Evolutionary conservation across 129 eudicot species (phyloP).

Genomic region (Erigeron canadensis): DNA sequence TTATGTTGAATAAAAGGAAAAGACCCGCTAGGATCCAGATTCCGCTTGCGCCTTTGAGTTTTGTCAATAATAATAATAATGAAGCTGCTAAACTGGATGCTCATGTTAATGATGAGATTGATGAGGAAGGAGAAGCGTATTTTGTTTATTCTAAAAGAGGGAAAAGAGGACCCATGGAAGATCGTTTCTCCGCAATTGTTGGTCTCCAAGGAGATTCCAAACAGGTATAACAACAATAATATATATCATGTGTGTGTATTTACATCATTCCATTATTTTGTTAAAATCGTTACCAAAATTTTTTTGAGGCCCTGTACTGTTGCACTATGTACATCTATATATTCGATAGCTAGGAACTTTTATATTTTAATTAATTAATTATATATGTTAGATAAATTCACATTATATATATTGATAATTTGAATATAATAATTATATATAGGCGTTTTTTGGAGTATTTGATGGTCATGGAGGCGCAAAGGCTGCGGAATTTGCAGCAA

Average conservation of each 20-base stretch:
- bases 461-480: conserved; percentile 93
- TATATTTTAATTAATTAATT: too few relatives aligned
- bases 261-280: too few relatives aligned
- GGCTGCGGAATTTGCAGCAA: conserved; percentile 76
- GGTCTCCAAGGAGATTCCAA: conserved; percentile 56
- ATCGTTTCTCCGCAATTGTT: conserved; percentile 60
- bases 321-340: too few relatives aligned
- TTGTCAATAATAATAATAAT: too few relatives aligned
- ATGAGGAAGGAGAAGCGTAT: conserved; percentile 60
- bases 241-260: too few relatives aligned
- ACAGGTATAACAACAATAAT: conserved; percentile 51
- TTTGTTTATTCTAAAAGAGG: conserved; percentile 76
- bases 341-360: too few relatives aligned
- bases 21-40: conserved; percentile 66
- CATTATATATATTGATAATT: not conserved
- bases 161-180: conserved; percentile 66
- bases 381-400: not conserved
- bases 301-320: too few relatives aligned
- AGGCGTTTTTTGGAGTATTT: conserved; percentile 90
- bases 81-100: conserved; percentile 31
- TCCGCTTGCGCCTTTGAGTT: conserved; percentile 43
- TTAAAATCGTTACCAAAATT: not conserved
- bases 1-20: conserved; percentile 55
- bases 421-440: conserved; percentile 21
- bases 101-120: conserved; percentile 56